Base-by-base conservation (phyloP, 805 yeast genomes). In the Priceomyces castillae region DNA sequence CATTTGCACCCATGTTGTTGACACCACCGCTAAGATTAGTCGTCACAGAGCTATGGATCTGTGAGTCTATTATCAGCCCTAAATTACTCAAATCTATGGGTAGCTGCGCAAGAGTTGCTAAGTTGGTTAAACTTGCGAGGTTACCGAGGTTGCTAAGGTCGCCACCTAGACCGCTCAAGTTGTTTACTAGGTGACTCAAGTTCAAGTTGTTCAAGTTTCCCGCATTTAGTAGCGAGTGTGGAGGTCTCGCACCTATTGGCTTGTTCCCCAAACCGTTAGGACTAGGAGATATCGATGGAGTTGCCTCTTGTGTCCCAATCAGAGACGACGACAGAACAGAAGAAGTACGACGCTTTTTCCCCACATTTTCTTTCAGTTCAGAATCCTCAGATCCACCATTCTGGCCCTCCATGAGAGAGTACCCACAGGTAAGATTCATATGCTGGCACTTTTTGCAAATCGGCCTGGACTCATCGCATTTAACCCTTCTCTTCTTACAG, bases 391-490 rank as follows among this genome's bases (percentile, higher is more conserved):
- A 26, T 3, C 48, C 35, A 16, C 42, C 51, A 19, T 20, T 30
- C n/a, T 42, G 37, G 15, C 34, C 39, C n/a, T 37, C 46, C 5
- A 59, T 65, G 7, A 49, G 36, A 3, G 58, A 33, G 55, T 86
- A 90, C 2, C 84, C 76, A 65, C 98, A 90, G 20, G 78, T 83
- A 28, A 90, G 71, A 17, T 86, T 84, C 81, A 90, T 78, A 48
- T 89, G 82, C 39, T 71, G 65, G 64, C 98, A 90, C 64, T 89
- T 89, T 17, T 69, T 69, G 62, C 98, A 90, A 6, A 70, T 59
- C 1, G 97, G 97, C 47, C 81, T 84, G 1, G 70, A 69, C 62
- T 92, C 97, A 60, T 90, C 97, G 71, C 98, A 90, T 60, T 90
- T 90, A 33, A 92, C 97, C 40, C 97, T 72, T 54, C 98, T 77